These are phyloP conservation scores for Raphanus hybrid DNA, from an alignment of 441 rosid species.

Conservation along the genomic window DNA sequence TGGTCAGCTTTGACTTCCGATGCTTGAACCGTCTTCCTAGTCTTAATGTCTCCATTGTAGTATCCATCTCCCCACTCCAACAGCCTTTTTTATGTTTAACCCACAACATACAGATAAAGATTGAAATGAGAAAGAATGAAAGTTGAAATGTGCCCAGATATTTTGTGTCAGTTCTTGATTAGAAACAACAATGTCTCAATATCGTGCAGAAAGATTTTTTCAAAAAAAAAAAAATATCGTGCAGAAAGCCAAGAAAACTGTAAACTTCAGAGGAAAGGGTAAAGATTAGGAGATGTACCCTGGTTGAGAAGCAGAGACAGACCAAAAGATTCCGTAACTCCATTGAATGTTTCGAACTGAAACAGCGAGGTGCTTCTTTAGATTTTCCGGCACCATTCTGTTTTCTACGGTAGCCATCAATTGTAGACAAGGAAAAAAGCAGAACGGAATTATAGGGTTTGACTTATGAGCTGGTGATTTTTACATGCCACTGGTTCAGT, in stretches of 20 bases:
- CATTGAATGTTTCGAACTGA: slow-evolving; percentile 82
- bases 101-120: not conserved
- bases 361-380: slow-evolving; percentile 75
- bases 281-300: slow-evolving; percentile 50
- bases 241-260: not conserved
- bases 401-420: slow-evolving; percentile 40
- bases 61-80: slow-evolving; percentile 95
- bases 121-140: not conserved
- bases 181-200: not conserved
- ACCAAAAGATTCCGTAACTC: slow-evolving; percentile 94
- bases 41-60: slow-evolving; percentile 96
- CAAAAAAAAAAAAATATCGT: too few species aligned
- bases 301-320: slow-evolving; percentile 66
- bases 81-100: slow-evolving; percentile 46
- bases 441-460: slow-evolving; percentile 22
- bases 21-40: slow-evolving; percentile 91
- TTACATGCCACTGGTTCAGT: slow-evolving; percentile 30
- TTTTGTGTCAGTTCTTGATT: not conserved
- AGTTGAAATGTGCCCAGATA: not conserved
- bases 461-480: slow-evolving; percentile 14
- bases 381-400: slow-evolving; percentile 49
- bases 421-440: slow-evolving; percentile 13
- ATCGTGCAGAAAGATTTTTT: not conserved
- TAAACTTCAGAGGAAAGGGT: not conserved
- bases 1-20: slow-evolving; percentile 69